Base-by-base conservation (phyloP, 345 rosid species). In the Tarenaya hassleriana region DNA sequence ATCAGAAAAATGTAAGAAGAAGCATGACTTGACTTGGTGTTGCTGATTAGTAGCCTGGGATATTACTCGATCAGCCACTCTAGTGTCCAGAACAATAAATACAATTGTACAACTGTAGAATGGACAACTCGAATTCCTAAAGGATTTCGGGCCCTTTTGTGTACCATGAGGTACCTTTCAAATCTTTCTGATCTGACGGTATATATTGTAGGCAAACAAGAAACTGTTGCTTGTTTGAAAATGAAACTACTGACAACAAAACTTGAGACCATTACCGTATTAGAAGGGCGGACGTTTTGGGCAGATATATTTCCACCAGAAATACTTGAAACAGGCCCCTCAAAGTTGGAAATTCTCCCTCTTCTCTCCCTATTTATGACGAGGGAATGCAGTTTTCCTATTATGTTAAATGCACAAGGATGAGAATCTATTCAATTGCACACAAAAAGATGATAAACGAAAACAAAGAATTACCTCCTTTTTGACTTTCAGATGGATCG, bases 351-450 rank as follows among this genome's bases (percentile, higher is more conserved):
- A 66, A 76, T 53, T 71, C 83, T 71, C 61, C 94, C 95, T 72
- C 85, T 77, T 69, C 73, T 87, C 66, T 82, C 95, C 79, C 82
- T 77, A 65, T 84, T 84, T 47, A 79, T 44, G 50, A 47, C 74
- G 60, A 76, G 68, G 34, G 88, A 48, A 34, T 71, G 94, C 73
- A 71, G 67, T 75, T 84, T 73, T 67, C 96, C 96, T 91, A 65
- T 53, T 16, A 52, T 56, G 52, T 50, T 59, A 58, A 19, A 16
- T 55, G 47, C 39, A 65, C 31, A 63, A 47, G n/a, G 14, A 48
- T 60, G 31, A 66, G 33, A 47, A 34, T 56, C 51, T 55, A 38
- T 31, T 20, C 24, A 32, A 34, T 37, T 5, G 10, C 12, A 9
- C 58, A 43, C 31, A 55, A 64, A 52, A 9, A 58, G 32, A 50